These are phyloP conservation scores for Coelastrella sp. DNA, from an alignment of 139 green algal genomes.

Conservation along the genomic window DNA sequence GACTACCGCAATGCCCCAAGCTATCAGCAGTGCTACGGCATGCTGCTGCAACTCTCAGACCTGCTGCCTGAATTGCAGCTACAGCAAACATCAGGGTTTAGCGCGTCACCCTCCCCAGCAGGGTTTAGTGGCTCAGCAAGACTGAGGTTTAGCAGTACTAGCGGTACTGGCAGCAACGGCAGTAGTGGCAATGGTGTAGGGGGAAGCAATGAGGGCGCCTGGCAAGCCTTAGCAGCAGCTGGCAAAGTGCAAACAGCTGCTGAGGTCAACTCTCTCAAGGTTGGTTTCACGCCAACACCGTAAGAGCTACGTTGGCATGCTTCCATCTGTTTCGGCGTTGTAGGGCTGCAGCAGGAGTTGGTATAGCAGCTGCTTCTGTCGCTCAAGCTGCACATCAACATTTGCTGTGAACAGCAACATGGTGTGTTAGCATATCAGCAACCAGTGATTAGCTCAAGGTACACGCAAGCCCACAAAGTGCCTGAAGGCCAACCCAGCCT, in stretches of 20 bases:
- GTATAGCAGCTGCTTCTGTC: too few species aligned
- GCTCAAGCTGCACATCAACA: too few species aligned
- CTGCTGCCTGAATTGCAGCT: conserved; percentile 10
- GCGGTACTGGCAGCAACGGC: neutral
- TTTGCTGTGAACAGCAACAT: too few species aligned
- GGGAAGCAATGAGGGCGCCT: neutral
- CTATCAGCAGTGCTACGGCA: conserved; percentile 35
- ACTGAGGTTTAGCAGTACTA: conserved; percentile 18
- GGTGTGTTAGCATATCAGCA: too few species aligned
- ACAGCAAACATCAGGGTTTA: neutral
- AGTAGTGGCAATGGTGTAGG: neutral
- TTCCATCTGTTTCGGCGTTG: too few species aligned
- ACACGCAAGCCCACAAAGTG: too few species aligned
- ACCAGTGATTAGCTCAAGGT: too few species aligned
- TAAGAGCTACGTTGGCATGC: too few species aligned
- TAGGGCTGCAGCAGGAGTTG: too few species aligned
- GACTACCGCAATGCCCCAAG: neutral
- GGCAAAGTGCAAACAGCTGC: neutral
- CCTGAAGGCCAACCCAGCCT: too few species aligned
- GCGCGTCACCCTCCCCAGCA: too few species aligned
- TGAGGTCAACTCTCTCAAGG: neutral
- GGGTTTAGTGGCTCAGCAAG: too few species aligned
- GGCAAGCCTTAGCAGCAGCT: neutral
- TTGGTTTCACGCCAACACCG: neutral
- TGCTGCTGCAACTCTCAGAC: neutral